A percentile compares a stretch with the other conserved stretches of the same genome.
These are phyloP conservation scores for Tolypocladium guangdongense DNA, from an alignment of 2,329 filamentous ascomycete genomes.

Conservation along the genomic window DNA sequence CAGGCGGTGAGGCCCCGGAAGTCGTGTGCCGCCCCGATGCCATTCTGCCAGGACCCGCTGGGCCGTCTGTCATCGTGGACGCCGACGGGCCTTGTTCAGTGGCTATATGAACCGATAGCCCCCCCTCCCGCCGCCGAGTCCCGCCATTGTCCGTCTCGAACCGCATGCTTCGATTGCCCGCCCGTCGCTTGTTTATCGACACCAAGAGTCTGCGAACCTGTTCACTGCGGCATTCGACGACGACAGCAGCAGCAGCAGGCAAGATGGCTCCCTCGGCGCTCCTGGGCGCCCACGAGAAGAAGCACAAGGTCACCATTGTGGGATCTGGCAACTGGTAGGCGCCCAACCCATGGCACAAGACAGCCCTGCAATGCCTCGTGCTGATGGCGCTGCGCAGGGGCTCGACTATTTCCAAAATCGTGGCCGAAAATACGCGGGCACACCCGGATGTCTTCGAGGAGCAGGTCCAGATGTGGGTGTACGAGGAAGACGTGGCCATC, in stretches of 20 bases:
- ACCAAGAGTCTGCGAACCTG: neutral
- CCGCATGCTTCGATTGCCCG: conserved; percentile 3
- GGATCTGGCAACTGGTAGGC: conserved; percentile 91
- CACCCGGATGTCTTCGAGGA: conserved; percentile 75
- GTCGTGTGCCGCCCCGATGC: neutral
- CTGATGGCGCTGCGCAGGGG: conserved; percentile 46
- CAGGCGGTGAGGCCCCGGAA: conserved; percentile 9
- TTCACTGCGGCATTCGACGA: conserved; percentile 1
- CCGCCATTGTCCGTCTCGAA: neutral
- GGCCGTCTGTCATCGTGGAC: no score
- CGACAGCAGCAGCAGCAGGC: conserved; percentile 3
- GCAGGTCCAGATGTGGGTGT: conserved; percentile 98
- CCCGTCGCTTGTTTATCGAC: neutral
- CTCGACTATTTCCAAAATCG: conserved; percentile 92
- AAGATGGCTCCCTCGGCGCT: conserved; percentile 21
- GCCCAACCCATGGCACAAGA: neutral
- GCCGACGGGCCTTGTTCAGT: no score
- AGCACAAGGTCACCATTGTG: conserved; percentile 87
- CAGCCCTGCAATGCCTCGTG: neutral
- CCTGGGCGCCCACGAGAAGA: conserved; percentile 47
- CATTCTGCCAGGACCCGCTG: neutral
- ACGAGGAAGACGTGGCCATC: conserved; percentile 77
- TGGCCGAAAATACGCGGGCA: conserved; percentile 79
- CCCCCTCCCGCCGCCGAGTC: neutral
- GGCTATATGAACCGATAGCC: neutral